Base-by-base conservation (phyloP, 176 grass and related monocot species). In the Triticum turgidum region DNA sequence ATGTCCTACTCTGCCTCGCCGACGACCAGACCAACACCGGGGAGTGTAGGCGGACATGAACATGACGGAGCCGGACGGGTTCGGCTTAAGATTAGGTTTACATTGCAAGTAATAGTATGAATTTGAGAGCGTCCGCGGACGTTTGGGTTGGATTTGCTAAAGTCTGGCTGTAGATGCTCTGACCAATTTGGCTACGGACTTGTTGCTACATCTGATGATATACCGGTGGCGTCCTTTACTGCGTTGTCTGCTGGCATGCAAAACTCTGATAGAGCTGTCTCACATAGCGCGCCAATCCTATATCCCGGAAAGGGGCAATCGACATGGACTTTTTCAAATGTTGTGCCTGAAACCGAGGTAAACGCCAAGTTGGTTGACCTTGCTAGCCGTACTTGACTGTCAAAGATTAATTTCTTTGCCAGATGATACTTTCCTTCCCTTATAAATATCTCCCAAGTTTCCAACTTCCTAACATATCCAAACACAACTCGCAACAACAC, bases 401-500 rank as follows among this genome's bases (percentile, higher is more conserved):
- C n/a, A 79, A 41, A 54, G 8, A 52, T 33, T 5, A 34, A 68
- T 84, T 84, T 30, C 37, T n/a, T 56, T 61, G 20, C 49, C 20
- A 3, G 20, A 61, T 1, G 25, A 76, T 76, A 76, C 35, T 83
- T 61, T 52, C 9, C 38, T 39, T 61, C n/a, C 58, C 81, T 25
- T 84, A 89, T 89, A 89, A 84, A 84, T 80, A 80, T 42, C 58
- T 44, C 61, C 4, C 4, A 76, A 32, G 4, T 76, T 52, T 76
- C 22, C 3, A 54, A 30, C n/a, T 42, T 89, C 76, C 32, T 42
- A 45, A 37, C 59, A 66, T 18, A 27, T 56, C 42, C 25, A 30
- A 41, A 65, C 87, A 65, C 9, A 79, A 22, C 20, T 65, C 7
- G 7, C 25, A 76, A 27, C 25, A 76, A 9, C 11, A 30, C 44